Conservation (phyloP, 1,284 basidiomycete genomes). For the Tilletiopsis washingtonensis region DNA sequence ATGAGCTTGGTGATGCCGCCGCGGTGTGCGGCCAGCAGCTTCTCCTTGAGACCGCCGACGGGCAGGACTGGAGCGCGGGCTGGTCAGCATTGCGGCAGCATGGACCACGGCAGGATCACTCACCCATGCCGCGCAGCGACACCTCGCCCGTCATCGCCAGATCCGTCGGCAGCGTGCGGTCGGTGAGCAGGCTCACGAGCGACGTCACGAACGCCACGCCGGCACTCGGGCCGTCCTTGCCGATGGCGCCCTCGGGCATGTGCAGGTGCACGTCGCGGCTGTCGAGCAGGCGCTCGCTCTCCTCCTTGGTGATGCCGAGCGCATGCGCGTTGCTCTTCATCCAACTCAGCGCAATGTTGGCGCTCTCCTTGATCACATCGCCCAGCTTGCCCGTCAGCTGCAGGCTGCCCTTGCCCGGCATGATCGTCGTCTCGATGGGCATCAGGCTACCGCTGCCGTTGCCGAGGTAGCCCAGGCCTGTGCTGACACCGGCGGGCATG, state of each 20-base stretch:
- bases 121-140: constrained; percentile 43
- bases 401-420: constrained; percentile 57
- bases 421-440: constrained; percentile 67
- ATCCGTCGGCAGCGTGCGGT: constrained; percentile 29
- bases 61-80: too few species aligned
- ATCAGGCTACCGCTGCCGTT: constrained; percentile 94
- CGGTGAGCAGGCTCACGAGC: constrained; percentile 72
- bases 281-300: constrained; percentile 64
- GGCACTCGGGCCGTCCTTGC: constrained; percentile 94
- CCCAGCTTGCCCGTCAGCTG: constrained; percentile 94
- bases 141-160: constrained; percentile 47
- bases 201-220: constrained; percentile 87
- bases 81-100: too few species aligned
- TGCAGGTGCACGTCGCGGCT: constrained; percentile 55
- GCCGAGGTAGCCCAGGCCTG: constrained; percentile 87
- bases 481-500: constrained; percentile 82
- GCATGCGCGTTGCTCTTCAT: constrained; percentile 82
- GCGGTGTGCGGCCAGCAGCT: constrained; percentile 44
- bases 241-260: constrained; percentile 66
- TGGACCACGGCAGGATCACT: too few species aligned
- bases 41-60: constrained; percentile 46
- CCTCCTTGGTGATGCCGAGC: constrained; percentile 64
- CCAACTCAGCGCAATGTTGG: constrained; percentile 88
- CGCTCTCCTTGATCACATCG: constrained; percentile 92
- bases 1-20: constrained; percentile 41